Evolutionary conservation across 345 rosid species (phyloP), one percentile per base, ranked within the genome.

Genomic region (Boechera divaricarpa): DNA sequence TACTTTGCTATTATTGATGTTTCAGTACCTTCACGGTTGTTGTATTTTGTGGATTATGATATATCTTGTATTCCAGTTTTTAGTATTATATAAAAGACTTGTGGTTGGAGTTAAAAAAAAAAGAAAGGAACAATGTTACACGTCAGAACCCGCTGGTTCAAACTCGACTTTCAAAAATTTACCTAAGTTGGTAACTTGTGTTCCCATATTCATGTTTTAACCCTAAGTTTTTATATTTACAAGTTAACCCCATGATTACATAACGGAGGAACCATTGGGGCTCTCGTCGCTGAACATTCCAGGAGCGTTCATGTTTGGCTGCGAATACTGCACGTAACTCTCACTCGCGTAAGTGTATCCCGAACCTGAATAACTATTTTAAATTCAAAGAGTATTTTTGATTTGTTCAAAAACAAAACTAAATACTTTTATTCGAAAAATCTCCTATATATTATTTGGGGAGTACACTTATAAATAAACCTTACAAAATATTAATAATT

Each of bases 281-380:
- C 75, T 80, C 73, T 80, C 82, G 41, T 80, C 82, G 53, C 82
- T 80, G 45, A 80, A 80, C 69, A 80, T 63, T 51, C 79, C 79
- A 18, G 79, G 62, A 31, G 64, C 73, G 52, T 70, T 48, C 76
- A 75, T 69, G 82, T 80, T 62, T 49, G 82, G 76, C 24, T 74
- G 79, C 36, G 72, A 7, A 36, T 69, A 74, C 33, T 72, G 80
- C 57, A 63, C 72, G 42, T 80, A 64, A 39, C 73, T 56, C 12
- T 59, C 73, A 45, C 64, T 75, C 24, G 64, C 58, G 70, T 85
- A 83, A 3, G 75, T 87, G 3, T 81, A 78, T 72, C 80, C 79
- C 4, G 48, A 74, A 10, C 80, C 81, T 32, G 61, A 81, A 57
- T 63, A 64, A 60, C 33, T 28, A 21, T 21, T 21, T 21, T 21